Conservation (phyloP, 1,139 yeast genomes). For the Suhomyces panamericanus region DNA sequence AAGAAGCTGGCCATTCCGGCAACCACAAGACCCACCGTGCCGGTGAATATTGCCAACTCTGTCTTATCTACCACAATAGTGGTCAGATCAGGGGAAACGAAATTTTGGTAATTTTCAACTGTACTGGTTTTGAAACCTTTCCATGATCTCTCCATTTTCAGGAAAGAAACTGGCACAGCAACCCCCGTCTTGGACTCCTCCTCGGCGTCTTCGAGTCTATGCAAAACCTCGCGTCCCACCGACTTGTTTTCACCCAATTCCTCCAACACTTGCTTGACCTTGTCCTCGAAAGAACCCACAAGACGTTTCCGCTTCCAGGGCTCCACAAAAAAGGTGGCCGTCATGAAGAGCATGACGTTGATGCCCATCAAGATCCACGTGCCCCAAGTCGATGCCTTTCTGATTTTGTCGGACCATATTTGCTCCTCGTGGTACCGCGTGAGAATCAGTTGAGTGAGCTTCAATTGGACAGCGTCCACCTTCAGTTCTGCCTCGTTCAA, state of each 20-base stretch:
- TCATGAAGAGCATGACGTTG: conserved; percentile 71
- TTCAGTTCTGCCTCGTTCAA: conserved; percentile 59
- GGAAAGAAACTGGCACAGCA: conserved; percentile 4
- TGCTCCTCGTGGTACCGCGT: conserved; percentile 96
- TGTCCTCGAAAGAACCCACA: conserved; percentile 80
- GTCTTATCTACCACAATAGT: conserved; percentile 24
- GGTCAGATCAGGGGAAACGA: conserved; percentile 21
- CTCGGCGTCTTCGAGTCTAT: conserved; percentile 1
- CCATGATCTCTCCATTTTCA: conserved; percentile 17
- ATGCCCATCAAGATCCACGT: conserved; percentile 89
- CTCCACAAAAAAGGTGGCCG: conserved; percentile 85
- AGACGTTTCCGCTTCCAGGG: conserved; percentile 89
- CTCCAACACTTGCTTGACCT: conserved; percentile 59
- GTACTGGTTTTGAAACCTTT: conserved; percentile 16
- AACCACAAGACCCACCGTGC: conserved; percentile 21
- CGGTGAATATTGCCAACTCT: conserved; percentile 26
- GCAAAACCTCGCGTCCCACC: conserved; percentile 19
- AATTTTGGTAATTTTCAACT: conserved; percentile 18
- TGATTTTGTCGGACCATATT: conserved; percentile 94
- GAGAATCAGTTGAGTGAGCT: conserved; percentile 73
- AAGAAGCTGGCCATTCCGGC: conserved; percentile 26
- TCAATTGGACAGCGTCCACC: conserved; percentile 71
- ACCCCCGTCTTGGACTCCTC: neutral
- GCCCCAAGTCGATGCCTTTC: conserved; percentile 96
- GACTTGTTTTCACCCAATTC: conserved; percentile 1